A percentile compares a stretch with the other conserved stretches of the same genome.
phyloP scores from a whole-genome alignment of 768 basidiomycete species.

The Hypholoma fasciculare region DNA sequence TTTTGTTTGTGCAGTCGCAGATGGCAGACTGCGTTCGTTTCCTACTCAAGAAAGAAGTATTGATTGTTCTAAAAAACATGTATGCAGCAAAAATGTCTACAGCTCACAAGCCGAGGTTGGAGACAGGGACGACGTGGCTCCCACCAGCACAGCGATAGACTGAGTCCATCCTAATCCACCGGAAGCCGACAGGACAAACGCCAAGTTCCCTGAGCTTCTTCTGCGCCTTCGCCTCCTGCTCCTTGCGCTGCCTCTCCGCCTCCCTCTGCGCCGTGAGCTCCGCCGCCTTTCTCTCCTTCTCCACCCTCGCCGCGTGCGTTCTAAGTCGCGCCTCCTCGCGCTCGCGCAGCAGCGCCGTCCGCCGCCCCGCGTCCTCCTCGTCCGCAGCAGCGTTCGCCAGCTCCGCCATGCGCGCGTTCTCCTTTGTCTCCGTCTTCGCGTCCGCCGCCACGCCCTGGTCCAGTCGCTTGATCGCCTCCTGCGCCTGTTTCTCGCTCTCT shows the following conservation, averaged over 20 bases:
- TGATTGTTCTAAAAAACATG: background rate
- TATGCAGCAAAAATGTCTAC: background rate
- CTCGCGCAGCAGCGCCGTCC: slow-evolving; percentile 29
- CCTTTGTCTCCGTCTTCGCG: slow-evolving; percentile 19
- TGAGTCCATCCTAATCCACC: slow-evolving; percentile 19
- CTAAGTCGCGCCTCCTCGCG: slow-evolving; percentile 24
- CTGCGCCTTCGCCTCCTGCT: slow-evolving; percentile 45
- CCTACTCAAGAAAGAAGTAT: too few relatives aligned
- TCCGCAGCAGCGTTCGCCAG: slow-evolving; percentile 21
- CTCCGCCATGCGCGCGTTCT: slow-evolving; percentile 19
- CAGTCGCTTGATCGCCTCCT: slow-evolving; percentile 25
- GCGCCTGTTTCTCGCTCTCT: slow-evolving; percentile 2
- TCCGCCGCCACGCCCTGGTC: slow-evolving; percentile 27
- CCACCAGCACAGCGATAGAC: slow-evolving; percentile 3
- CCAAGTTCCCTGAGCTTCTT: slow-evolving; percentile 45
- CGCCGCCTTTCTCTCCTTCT: slow-evolving; percentile 16
- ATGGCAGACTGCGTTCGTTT: too few relatives aligned
- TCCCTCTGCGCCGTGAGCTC: slow-evolving; percentile 18
- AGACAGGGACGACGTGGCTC: background rate
- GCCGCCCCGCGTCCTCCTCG: slow-evolving; percentile 25
- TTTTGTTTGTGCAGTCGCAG: too few relatives aligned
- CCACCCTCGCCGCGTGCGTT: slow-evolving; percentile 16
- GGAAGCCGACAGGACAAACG: slow-evolving; percentile 36
- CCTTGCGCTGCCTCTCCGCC: slow-evolving; percentile 21
- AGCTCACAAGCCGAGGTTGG: background rate